phyloP scores from a whole-genome alignment of 208 protist genomes.

The Trypanosoma scelopori region DNA sequence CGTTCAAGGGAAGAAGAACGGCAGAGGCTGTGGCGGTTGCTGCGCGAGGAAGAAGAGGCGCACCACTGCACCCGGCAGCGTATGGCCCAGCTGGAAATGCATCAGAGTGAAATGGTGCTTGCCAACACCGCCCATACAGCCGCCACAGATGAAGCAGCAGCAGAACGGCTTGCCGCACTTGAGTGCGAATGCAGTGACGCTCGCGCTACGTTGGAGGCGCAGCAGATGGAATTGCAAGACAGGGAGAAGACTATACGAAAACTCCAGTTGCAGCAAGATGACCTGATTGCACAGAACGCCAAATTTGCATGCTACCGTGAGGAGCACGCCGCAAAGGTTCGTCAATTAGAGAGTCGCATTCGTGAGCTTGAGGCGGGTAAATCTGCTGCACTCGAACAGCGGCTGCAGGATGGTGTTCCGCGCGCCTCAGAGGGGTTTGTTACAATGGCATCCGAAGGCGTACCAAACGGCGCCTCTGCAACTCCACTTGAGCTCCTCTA shows the following conservation, averaged over 20 bases:
- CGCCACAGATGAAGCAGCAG: not conserved
- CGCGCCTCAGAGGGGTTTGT: not conserved
- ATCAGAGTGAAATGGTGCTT: constrained; percentile 13
- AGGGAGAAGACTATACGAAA: constrained; percentile 13
- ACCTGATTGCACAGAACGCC: constrained; percentile 19
- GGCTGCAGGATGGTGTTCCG: constrained; percentile 2
- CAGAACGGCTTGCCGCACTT: not conserved
- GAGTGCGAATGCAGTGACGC: constrained; percentile 17
- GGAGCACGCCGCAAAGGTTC: constrained; percentile 10
- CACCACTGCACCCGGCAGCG: constrained; percentile 23
- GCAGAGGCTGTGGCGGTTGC: constrained; percentile 28
- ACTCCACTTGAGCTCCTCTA: constrained; percentile 13
- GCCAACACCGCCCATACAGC: not conserved
- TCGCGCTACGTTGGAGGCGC: not conserved
- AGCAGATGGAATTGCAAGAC: constrained; percentile 2
- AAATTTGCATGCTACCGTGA: constrained; percentile 22
- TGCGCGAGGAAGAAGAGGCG: constrained; percentile 43
- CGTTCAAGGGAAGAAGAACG: constrained; percentile 36
- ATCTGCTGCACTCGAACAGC: not conserved
- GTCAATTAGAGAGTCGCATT: constrained; percentile 17
- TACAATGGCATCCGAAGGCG: not conserved
- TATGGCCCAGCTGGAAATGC: constrained; percentile 6
- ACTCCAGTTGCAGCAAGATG: constrained; percentile 17
- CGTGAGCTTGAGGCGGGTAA: constrained; percentile 19
- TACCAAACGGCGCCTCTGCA: not conserved